Conservation (phyloP, 2,329 filamentous ascomycete genomes). For the Rosellinia necatrix region DNA sequence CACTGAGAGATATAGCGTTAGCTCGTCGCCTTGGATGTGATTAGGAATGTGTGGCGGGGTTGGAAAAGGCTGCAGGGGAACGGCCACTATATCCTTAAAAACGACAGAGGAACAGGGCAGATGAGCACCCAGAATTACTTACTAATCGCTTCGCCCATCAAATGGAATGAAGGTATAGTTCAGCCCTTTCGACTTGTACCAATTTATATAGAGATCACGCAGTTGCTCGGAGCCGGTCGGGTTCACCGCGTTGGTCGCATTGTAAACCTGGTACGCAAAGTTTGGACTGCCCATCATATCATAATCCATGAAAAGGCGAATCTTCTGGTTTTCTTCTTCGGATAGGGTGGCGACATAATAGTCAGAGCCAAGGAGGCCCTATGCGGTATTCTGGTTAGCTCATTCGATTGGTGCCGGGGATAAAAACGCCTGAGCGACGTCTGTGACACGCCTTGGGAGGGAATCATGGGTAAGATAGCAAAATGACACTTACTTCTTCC, state of each 20-base stretch:
- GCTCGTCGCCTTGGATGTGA: not conserved
- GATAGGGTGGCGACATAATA: conserved; percentile 63
- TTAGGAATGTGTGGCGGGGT: too few species aligned
- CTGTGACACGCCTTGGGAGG: not conserved
- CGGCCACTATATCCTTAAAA: too few species aligned
- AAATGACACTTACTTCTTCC: conserved; percentile 56
- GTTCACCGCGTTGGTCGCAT: conserved; percentile 71
- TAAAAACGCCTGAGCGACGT: not conserved
- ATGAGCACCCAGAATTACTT: not conserved
- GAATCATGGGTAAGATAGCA: not conserved
- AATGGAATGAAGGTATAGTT: conserved; percentile 75
- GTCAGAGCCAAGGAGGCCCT: conserved; percentile 61
- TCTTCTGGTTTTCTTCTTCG: conserved; percentile 62
- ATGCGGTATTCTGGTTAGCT: not conserved
- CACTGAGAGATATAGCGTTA: conserved; percentile 35
- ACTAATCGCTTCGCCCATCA: conserved; percentile 78
- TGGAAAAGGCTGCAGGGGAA: too few species aligned
- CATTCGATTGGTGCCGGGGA: not conserved
- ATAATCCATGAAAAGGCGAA: conserved; percentile 71
- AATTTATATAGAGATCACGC: conserved; percentile 69
- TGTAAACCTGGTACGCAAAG: conserved; percentile 71
- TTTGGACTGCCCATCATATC: conserved; percentile 72
- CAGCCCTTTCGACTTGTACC: conserved; percentile 64
- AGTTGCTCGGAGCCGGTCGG: conserved; percentile 74
- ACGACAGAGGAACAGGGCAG: not conserved